phyloP scores from a whole-genome alignment of 2,329 filamentous ascomycete species.

The Colletotrichum sidae region DNA sequence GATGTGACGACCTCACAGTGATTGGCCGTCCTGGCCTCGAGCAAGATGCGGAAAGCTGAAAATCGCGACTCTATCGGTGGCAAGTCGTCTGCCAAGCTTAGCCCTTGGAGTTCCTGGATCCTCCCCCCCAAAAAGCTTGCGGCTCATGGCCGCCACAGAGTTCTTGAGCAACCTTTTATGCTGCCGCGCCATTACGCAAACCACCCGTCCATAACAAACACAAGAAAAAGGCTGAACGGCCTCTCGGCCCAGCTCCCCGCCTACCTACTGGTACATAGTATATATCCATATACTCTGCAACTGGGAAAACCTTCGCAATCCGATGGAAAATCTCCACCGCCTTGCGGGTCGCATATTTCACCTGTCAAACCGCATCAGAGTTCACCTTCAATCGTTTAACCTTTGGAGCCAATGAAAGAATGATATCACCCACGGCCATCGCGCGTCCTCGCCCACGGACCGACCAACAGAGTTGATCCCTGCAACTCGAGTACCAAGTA shows the following conservation, averaged over 20 bases:
- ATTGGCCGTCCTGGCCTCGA: too few species aligned
- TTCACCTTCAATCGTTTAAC: not conserved
- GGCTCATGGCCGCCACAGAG: too few species aligned
- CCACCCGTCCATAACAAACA: slow-evolving; percentile 1
- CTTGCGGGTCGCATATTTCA: not conserved
- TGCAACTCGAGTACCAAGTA: not conserved
- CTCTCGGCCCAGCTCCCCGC: slow-evolving; percentile 13
- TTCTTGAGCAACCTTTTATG: too few species aligned
- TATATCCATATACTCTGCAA: too few species aligned
- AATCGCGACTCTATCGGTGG: too few species aligned
- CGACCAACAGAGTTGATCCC: slow-evolving; percentile 27
- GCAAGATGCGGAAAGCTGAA: too few species aligned
- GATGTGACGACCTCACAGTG: too few species aligned
- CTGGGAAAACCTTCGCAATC: too few species aligned
- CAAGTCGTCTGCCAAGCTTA: too few species aligned
- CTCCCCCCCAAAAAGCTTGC: too few species aligned
- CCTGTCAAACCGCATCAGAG: not conserved
- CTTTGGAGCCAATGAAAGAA: not conserved
- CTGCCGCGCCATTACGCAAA: slow-evolving; percentile 1
- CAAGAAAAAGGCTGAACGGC: slow-evolving; percentile 2
- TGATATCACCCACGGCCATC: slow-evolving; percentile 25
- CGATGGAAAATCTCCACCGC: not conserved
- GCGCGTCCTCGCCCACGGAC: not conserved
- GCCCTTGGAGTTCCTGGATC: too few species aligned
- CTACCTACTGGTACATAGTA: not conserved